These are phyloP conservation scores for Botrytis fragariae DNA, from an alignment of 2,329 filamentous ascomycete genomes.

Conservation along the genomic window DNA sequence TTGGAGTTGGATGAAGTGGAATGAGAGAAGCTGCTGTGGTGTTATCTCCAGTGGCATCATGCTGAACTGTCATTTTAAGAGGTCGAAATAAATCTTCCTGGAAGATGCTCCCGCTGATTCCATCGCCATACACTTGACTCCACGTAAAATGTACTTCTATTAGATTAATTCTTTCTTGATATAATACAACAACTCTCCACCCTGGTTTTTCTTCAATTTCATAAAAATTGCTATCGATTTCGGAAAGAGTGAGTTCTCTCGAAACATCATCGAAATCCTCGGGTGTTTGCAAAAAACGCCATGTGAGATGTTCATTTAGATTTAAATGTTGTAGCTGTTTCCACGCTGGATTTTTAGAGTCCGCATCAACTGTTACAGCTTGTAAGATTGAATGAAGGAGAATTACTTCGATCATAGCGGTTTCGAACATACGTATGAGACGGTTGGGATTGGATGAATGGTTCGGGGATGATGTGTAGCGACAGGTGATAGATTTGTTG, in stretches of 20 bases:
- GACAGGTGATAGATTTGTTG: not conserved
- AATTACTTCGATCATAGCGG: not conserved
- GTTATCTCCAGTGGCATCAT: not conserved
- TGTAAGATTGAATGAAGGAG: not conserved
- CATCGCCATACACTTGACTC: not conserved
- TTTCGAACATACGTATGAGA: not conserved
- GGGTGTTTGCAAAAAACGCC: not conserved
- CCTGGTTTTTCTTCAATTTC: not conserved
- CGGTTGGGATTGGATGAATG: not conserved
- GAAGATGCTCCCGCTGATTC: not conserved
- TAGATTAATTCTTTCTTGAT: not conserved
- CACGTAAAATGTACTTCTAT: not conserved
- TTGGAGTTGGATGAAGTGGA: not conserved
- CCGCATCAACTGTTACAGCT: not conserved
- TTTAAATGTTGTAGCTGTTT: not conserved
- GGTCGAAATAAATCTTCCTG: not conserved
- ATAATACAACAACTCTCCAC: not conserved
- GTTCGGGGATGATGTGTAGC: not conserved
- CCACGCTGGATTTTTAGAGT: not conserved
- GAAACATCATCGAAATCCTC: not conserved
- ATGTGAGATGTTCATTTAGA: not conserved
- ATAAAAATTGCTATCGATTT: not conserved
- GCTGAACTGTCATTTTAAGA: not conserved
- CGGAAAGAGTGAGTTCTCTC: not conserved
- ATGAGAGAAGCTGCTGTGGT: not conserved